Evolutionary conservation across 176 grass and related monocot genomes (phyloP).

Genomic region (Carex cristatella): DNA sequence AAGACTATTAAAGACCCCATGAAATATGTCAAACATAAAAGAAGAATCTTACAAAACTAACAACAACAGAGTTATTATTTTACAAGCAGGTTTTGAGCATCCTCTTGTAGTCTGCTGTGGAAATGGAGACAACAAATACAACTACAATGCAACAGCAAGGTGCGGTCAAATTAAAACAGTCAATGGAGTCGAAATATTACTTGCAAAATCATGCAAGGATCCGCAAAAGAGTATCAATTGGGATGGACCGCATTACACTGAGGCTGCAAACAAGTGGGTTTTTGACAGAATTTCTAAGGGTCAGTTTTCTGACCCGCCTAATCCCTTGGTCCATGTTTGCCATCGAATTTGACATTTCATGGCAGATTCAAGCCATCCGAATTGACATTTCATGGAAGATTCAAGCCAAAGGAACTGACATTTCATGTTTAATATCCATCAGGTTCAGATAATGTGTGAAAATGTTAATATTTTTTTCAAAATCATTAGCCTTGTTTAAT

Average conservation of each 20-base stretch:
- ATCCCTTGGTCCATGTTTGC: background rate
- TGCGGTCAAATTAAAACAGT: conserved; percentile 47
- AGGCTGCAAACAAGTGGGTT: conserved; percentile 74
- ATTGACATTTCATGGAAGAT: background rate
- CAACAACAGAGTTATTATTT: background rate
- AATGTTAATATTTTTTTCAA: background rate
- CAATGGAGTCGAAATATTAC: conserved; percentile 47
- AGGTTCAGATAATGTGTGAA: background rate
- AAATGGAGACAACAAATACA: conserved; percentile 58
- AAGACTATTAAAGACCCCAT: background rate
- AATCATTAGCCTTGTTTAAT: background rate
- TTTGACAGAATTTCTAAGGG: conserved; percentile 32
- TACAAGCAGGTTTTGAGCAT: conserved; percentile 59
- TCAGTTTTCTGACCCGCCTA: conserved; percentile 12
- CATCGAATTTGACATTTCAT: background rate
- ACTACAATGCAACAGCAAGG: conserved; percentile 37
- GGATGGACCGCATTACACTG: conserved; percentile 78
- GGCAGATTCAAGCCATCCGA: background rate
- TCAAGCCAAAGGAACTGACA: background rate
- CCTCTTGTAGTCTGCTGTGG: conserved; percentile 70
- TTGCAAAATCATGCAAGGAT: conserved; percentile 53
- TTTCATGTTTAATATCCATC: conserved; percentile 19
- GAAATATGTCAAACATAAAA: background rate
- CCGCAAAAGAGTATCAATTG: conserved; percentile 61
- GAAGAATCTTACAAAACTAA: background rate